Percentiles rank a stretch among this genome's conserved stretches.
Evolutionary conservation across 257 asterid species (phyloP).

Genomic region (Jacaranda mimosifolia): DNA sequence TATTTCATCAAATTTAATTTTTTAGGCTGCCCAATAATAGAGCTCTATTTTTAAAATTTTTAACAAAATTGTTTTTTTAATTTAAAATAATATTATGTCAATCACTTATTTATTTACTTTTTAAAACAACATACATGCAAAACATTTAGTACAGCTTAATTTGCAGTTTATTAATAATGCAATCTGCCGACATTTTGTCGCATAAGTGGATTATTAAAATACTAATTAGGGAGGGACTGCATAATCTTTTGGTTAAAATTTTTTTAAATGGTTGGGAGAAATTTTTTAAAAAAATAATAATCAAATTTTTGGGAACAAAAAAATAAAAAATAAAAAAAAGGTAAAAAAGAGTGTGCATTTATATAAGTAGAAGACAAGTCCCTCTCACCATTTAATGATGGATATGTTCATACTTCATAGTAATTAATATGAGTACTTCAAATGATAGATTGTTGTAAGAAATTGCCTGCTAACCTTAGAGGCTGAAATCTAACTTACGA

Average conservation of each 20-base stretch:
- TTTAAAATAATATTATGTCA: neutral
- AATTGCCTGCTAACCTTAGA: constrained; percentile 35
- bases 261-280: neutral
- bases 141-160: constrained; percentile 33
- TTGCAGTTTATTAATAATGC: constrained; percentile 17
- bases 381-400: constrained; percentile 14
- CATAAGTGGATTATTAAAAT: constrained; percentile 42
- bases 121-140: neutral
- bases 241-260: constrained; percentile 27
- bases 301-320: no score
- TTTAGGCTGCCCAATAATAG: no score
- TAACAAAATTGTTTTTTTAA: neutral
- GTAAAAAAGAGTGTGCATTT: neutral
- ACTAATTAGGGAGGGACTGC: constrained; percentile 40
- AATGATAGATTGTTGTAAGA: constrained; percentile 11
- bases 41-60: neutral
- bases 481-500: constrained; percentile 17
- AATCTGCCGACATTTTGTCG: constrained; percentile 48
- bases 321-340: neutral
- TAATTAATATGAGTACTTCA: neutral
- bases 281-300: neutral
- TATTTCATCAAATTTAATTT: no score
- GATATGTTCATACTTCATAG: neutral
- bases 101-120: neutral
- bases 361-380: constrained; percentile 13